Evolutionary conservation across 441 rosid genomes (phyloP).

Genomic region (Erysimum cheiri): DNA sequence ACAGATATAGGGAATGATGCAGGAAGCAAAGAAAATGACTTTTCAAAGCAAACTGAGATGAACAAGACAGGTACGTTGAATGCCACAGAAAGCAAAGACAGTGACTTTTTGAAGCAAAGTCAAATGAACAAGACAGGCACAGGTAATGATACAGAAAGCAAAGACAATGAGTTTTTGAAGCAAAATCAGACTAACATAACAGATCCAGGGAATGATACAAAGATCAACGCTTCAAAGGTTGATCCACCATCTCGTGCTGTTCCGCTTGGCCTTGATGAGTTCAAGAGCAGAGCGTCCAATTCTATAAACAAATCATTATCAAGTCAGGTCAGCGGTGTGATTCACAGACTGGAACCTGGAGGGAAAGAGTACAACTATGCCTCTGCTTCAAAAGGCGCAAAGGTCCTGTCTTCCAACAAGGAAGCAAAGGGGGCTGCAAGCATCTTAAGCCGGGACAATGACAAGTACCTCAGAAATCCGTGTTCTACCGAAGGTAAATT

Average conservation of each 20-base stretch:
- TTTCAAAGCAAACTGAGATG: slow-evolving; percentile 21
- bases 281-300: slow-evolving; percentile 79
- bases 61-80: slow-evolving; percentile 1
- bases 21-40: slow-evolving; percentile 3
- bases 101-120: slow-evolving; percentile 17
- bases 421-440: slow-evolving; percentile 91
- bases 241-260: slow-evolving; percentile 62
- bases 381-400: slow-evolving; percentile 89
- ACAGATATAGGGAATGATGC: slow-evolving; percentile 14
- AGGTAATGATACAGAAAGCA: slow-evolving; percentile 40
- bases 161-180: slow-evolving; percentile 39
- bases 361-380: slow-evolving; percentile 91
- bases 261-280: slow-evolving; percentile 88
- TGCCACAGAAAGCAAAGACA: slow-evolving; percentile 13
- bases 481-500: slow-evolving; percentile 90
- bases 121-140: slow-evolving; percentile 40
- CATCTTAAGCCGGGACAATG: slow-evolving; percentile 77
- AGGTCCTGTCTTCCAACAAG: slow-evolving; percentile 80
- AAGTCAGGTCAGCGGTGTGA: slow-evolving; percentile 68
- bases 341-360: slow-evolving; percentile 87
- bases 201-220: slow-evolving; percentile 42
- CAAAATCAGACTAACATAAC: slow-evolving; percentile 47
- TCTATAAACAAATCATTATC: slow-evolving; percentile 56
- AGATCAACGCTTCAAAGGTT: slow-evolving; percentile 46
- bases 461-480: slow-evolving; percentile 92